A percentile compares a stretch with the other conserved stretches of the same genome.
phyloP scores from a whole-genome alignment of 495 filamentous ascomycete genomes.

The Aspergillus kassunensis region DNA sequence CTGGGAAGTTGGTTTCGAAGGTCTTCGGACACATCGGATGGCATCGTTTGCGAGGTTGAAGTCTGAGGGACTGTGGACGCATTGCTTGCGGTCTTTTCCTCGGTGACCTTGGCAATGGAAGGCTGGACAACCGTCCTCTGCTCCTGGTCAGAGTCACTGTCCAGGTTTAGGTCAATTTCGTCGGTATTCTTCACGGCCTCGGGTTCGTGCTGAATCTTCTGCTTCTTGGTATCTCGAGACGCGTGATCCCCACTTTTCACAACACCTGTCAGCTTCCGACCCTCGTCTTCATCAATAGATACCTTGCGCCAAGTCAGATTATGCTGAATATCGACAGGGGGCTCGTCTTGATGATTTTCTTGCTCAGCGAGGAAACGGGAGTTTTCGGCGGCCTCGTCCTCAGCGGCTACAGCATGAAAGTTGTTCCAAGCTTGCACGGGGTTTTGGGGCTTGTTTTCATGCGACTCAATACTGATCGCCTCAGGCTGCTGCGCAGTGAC shows the following conservation, averaged over 20 bases:
- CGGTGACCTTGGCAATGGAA: neutral
- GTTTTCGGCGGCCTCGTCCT: slow-evolving; percentile 26
- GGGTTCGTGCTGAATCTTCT: slow-evolving; percentile 17
- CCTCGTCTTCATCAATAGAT: slow-evolving; percentile 18
- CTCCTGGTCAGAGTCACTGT: slow-evolving; percentile 40
- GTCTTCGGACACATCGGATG: slow-evolving; percentile 46
- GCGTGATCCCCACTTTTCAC: slow-evolving; percentile 10
- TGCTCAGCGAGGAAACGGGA: slow-evolving; percentile 20
- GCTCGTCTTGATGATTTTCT: neutral
- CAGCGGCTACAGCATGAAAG: slow-evolving; percentile 26
- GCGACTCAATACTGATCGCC: neutral
- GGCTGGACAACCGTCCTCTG: neutral
- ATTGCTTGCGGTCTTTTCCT: slow-evolving; percentile 17
- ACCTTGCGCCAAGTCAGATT: slow-evolving; percentile 28
- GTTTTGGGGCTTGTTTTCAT: neutral
- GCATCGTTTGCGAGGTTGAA: neutral
- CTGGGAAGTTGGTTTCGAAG: slow-evolving; percentile 65
- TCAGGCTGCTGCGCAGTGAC: neutral
- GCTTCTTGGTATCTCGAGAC: slow-evolving; percentile 20
- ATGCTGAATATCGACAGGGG: slow-evolving; percentile 10
- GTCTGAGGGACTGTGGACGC: neutral
- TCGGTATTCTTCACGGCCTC: slow-evolving; percentile 38
- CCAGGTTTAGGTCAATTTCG: slow-evolving; percentile 53
- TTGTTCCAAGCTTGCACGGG: slow-evolving; percentile 28
- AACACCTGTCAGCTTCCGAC: slow-evolving; percentile 15